Evolutionary conservation across 2,329 filamentous ascomycete species (phyloP).

Genomic region (Aspergillus vadensis): DNA sequence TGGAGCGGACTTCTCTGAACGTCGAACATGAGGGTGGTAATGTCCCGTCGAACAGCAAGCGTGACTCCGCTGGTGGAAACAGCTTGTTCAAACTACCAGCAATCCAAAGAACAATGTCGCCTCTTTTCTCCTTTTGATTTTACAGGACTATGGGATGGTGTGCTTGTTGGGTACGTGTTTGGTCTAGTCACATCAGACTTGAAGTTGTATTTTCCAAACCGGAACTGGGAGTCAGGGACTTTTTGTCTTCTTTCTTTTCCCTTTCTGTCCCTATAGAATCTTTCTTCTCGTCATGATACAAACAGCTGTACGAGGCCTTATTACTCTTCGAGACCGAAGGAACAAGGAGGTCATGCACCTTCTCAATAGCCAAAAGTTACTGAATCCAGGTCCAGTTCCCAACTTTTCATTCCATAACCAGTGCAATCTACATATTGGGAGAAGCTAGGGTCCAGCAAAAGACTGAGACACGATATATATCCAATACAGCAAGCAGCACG

Average conservation of each 20-base stretch:
- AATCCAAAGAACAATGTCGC: constrained; percentile 20
- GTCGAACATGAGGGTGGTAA: not conserved
- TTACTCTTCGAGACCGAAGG: too few relatives aligned
- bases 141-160: not conserved
- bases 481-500: too few relatives aligned
- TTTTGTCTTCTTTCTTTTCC: not conserved
- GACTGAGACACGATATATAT: too few relatives aligned
- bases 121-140: constrained; percentile 16
- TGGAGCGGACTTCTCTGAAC: not conserved
- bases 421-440: too few relatives aligned
- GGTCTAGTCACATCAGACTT: not conserved
- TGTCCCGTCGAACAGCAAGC: not conserved
- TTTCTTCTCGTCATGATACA: not conserved
- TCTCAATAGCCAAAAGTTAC: too few relatives aligned
- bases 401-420: too few relatives aligned
- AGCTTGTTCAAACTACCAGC: constrained; percentile 17
- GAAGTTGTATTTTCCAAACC: not conserved
- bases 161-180: not conserved
- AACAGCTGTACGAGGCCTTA: too few relatives aligned
- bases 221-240: not conserved
- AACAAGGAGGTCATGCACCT: too few relatives aligned
- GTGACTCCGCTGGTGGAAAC: not conserved
- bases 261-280: not conserved
- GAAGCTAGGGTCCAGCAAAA: too few relatives aligned
- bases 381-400: too few relatives aligned